Percentiles rank a stretch among this genome's conserved stretches.
These are phyloP conservation scores for Pseudogymnoascus sp. DNA, from an alignment of 2,329 filamentous ascomycete species.

Conservation along the genomic window DNA sequence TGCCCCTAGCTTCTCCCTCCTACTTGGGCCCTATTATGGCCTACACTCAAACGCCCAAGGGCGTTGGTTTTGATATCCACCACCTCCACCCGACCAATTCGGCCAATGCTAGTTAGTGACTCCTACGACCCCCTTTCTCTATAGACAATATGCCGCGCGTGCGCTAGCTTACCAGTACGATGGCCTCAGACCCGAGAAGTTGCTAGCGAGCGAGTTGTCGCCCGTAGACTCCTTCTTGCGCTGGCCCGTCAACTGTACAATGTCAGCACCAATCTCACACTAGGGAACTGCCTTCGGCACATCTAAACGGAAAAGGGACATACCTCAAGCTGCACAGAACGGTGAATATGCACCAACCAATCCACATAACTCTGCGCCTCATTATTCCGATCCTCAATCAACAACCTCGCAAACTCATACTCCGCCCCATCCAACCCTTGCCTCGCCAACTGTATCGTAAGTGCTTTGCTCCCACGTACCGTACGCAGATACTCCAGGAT, in stretches of 20 bases:
- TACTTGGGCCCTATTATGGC: background rate
- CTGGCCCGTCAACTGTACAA: constrained; percentile 55
- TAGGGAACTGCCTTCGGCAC: background rate
- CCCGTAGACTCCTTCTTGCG: constrained; percentile 60
- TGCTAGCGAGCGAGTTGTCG: constrained; percentile 42
- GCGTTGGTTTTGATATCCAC: background rate
- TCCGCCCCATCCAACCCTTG: constrained; percentile 93
- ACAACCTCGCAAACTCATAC: constrained; percentile 85
- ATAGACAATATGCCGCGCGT: background rate
- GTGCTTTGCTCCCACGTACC: constrained; percentile 75
- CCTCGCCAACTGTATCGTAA: constrained; percentile 82
- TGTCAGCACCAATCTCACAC: constrained; percentile 14
- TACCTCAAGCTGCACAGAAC: constrained; percentile 84
- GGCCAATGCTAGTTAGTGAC: background rate
- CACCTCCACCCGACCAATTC: background rate
- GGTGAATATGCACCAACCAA: constrained; percentile 93
- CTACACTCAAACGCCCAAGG: background rate
- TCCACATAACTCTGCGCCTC: constrained; percentile 98
- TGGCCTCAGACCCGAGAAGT: constrained; percentile 52
- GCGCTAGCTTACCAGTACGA: constrained; percentile 47
- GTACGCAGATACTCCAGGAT: constrained; percentile 79
- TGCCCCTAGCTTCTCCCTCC: background rate
- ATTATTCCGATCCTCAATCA: constrained; percentile 93
- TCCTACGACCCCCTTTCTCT: background rate
- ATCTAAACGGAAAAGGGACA: constrained; percentile 24